phyloP scores from a whole-genome alignment of 176 grass and related monocot genomes.

The Juncus inflexus region DNA sequence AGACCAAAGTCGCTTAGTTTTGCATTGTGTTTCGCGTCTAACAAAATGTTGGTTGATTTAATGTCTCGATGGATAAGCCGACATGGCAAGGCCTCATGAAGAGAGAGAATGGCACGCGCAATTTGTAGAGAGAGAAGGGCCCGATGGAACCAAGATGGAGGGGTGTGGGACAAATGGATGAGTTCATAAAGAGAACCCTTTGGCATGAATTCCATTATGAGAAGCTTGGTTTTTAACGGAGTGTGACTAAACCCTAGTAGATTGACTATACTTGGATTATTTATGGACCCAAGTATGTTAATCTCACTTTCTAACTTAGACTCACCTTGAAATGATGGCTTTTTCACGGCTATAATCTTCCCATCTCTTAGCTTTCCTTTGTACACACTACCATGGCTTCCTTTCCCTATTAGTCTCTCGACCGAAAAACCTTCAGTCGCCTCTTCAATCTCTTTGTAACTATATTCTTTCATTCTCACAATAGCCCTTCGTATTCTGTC shows the following conservation, averaged over 20 bases:
- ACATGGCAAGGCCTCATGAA: conserved; percentile 49
- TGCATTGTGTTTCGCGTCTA: conserved; percentile 53
- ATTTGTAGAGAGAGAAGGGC: conserved; percentile 55
- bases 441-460: conserved; percentile 59
- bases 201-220: conserved; percentile 84
- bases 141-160: conserved; percentile 69
- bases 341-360: conserved; percentile 54
- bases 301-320: conserved; percentile 77
- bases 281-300: conserved; percentile 52
- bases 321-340: conserved; percentile 46
- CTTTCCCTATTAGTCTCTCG: conserved; percentile 72
- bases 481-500: not conserved
- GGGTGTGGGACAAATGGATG: conserved; percentile 38
- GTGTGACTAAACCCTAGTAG: conserved; percentile 42
- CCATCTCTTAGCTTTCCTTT: conserved; percentile 42
- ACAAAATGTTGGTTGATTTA: conserved; percentile 80
- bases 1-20: conserved; percentile 83
- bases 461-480: conserved; percentile 57
- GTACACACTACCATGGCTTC: conserved; percentile 91
- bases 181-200: conserved; percentile 87
- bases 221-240: conserved; percentile 10
- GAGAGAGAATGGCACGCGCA: conserved; percentile 49
- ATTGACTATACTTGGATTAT: conserved; percentile 45
- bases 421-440: conserved; percentile 64
- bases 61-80: conserved; percentile 72